phyloP scores from a whole-genome alignment of 257 asterid genomes.

The Handroanthus guayacan region DNA sequence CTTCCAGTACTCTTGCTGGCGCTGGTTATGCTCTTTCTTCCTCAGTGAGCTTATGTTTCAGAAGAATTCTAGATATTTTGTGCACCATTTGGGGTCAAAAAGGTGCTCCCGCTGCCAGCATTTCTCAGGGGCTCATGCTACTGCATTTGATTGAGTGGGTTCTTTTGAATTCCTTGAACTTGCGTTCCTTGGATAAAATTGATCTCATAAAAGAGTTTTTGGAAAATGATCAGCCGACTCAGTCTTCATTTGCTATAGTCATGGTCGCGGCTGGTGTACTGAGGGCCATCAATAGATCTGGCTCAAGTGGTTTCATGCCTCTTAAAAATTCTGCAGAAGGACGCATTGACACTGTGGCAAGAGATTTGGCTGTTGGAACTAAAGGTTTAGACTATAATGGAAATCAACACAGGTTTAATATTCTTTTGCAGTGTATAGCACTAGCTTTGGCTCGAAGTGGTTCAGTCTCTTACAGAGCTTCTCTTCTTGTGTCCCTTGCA shows the following conservation, averaged over 20 bases:
- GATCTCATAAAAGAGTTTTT: constrained; percentile 53
- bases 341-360: constrained; percentile 57
- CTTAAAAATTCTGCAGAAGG: constrained; percentile 62
- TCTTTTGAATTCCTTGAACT: constrained; percentile 58
- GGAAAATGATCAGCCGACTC: constrained; percentile 51
- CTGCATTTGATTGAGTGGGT: constrained; percentile 92
- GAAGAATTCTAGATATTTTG: constrained; percentile 56
- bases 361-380: constrained; percentile 48
- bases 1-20: constrained; percentile 72
- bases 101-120: constrained; percentile 56
- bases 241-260: constrained; percentile 65
- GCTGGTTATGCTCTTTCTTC: constrained; percentile 87
- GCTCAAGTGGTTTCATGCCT: constrained; percentile 56
- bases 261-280: constrained; percentile 89
- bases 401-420: constrained; percentile 42
- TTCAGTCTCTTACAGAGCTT: constrained; percentile 55
- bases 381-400: constrained; percentile 34
- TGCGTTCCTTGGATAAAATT: constrained; percentile 58
- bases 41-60: constrained; percentile 48
- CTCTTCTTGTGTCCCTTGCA: constrained; percentile 65
- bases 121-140: constrained; percentile 76
- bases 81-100: constrained; percentile 69
- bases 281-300: constrained; percentile 73
- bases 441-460: constrained; percentile 84
- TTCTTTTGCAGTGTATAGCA: constrained; percentile 69